Percentiles rank a stretch among this genome's conserved stretches.
phyloP scores from a whole-genome alignment of 2,329 filamentous ascomycete genomes.

The Exophiala sideris region DNA sequence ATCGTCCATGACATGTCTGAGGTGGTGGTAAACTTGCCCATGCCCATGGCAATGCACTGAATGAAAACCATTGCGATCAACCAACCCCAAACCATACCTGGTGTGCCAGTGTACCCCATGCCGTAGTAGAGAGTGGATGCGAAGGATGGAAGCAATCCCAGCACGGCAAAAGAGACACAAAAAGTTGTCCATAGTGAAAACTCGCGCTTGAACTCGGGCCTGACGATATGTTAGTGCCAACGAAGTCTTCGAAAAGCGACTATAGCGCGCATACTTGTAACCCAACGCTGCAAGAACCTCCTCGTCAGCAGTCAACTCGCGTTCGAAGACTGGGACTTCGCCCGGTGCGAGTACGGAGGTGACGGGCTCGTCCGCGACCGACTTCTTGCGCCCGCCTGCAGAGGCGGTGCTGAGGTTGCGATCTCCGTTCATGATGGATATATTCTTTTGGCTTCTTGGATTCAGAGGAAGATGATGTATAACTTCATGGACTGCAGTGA shows the following conservation, averaged over 20 bases:
- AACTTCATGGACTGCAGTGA: slow-evolving; percentile 6
- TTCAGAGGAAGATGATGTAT: neutral
- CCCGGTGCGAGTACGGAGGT: slow-evolving; percentile 51
- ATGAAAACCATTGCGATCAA: slow-evolving; percentile 69
- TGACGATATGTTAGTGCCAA: slow-evolving; percentile 34
- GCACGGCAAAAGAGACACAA: slow-evolving; percentile 69
- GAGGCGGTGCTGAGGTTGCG: slow-evolving; percentile 19
- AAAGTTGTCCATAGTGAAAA: slow-evolving; percentile 73
- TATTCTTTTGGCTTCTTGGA: neutral
- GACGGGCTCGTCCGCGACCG: slow-evolving; percentile 50
- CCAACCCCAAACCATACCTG: slow-evolving; percentile 73
- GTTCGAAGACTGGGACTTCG: slow-evolving; percentile 48
- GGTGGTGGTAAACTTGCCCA: slow-evolving; percentile 35
- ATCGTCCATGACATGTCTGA: neutral
- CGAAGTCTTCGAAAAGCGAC: slow-evolving; percentile 27
- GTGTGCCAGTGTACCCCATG: slow-evolving; percentile 57
- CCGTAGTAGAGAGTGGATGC: slow-evolving; percentile 70
- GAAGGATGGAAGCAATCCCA: slow-evolving; percentile 68
- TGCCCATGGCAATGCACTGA: slow-evolving; percentile 64
- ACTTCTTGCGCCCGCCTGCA: slow-evolving; percentile 29
- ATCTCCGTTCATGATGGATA: slow-evolving; percentile 17
- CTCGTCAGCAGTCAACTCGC: slow-evolving; percentile 54
- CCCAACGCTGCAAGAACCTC: slow-evolving; percentile 61
- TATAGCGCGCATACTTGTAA: slow-evolving; percentile 47
- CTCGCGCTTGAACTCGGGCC: slow-evolving; percentile 65